A percentile compares a stretch with the other conserved stretches of the same genome.
These are phyloP conservation scores for Avena insularis DNA, from an alignment of 176 grass and related monocot genomes.

Conservation along the genomic window DNA sequence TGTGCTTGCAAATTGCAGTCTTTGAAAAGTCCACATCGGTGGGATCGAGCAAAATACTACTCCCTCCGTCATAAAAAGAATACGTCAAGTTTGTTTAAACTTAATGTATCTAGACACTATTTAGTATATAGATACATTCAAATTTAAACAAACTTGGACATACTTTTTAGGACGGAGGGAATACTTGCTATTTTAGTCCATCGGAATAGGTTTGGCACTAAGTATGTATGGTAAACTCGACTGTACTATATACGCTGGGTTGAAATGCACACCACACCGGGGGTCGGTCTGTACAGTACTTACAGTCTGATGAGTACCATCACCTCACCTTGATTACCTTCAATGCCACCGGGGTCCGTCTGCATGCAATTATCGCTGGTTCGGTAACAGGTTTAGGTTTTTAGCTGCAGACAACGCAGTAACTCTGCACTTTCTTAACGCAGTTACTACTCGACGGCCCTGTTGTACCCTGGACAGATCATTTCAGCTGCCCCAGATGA, in stretches of 20 bases:
- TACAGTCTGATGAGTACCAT: no score
- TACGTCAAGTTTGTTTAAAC: no score
- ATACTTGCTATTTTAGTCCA: slow-evolving; percentile 13
- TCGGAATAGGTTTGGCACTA: background rate
- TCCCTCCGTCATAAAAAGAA: no score
- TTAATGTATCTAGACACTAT: no score
- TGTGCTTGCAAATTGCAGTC: slow-evolving; percentile 23
- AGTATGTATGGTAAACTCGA: background rate
- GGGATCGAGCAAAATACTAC: background rate
- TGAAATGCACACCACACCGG: background rate
- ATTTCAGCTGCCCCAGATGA: background rate
- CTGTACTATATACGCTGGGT: no score
- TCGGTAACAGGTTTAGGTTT: background rate
- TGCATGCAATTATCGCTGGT: background rate
- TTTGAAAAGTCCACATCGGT: background rate
- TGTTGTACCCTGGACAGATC: background rate
- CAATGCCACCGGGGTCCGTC: no score
- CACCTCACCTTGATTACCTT: slow-evolving; percentile 4
- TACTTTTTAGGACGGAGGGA: no score
- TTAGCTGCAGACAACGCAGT: background rate
- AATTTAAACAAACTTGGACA: no score
- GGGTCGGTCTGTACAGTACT: no score
- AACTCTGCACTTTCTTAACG: background rate
- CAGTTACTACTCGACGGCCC: background rate
- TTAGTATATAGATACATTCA: no score